Percentiles rank a stretch among this genome's conserved stretches.
Evolutionary conservation across 2,329 filamentous ascomycete species (phyloP).

Genomic region (Fusarium tuaranense): DNA sequence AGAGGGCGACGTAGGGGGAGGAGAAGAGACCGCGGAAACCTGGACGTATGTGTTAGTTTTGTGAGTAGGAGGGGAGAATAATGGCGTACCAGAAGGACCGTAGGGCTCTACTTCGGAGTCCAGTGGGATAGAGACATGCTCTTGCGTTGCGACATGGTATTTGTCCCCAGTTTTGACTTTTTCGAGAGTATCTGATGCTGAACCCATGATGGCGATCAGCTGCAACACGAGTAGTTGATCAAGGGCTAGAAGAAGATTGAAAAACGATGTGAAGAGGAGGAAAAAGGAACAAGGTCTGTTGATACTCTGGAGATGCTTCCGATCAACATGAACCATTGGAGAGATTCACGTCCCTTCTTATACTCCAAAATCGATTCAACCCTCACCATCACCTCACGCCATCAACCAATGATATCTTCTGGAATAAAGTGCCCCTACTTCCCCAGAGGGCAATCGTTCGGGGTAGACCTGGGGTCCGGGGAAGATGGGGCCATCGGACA

Average conservation of each 20-base stretch:
- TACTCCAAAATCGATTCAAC: neutral
- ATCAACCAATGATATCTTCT: neutral
- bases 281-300: neutral
- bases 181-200: neutral
- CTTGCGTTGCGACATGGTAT: neutral
- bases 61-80: neutral
- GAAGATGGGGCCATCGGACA: constrained; percentile 6
- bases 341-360: neutral
- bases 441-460: neutral
- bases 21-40: constrained; percentile 12
- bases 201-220: neutral
- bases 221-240: neutral
- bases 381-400: neutral
- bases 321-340: neutral
- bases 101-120: neutral
- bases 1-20: neutral
- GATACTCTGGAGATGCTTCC: neutral
- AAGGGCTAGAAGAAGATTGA: neutral
- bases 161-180: neutral
- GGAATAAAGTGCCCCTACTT: neutral
- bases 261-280: neutral
- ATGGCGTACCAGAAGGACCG: neutral
- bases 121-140: neutral
- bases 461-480: constrained; percentile 13
- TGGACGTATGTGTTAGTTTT: neutral